Base-by-base conservation (phyloP, 257 asterid genomes). In the Salvia miltiorrhiza region DNA sequence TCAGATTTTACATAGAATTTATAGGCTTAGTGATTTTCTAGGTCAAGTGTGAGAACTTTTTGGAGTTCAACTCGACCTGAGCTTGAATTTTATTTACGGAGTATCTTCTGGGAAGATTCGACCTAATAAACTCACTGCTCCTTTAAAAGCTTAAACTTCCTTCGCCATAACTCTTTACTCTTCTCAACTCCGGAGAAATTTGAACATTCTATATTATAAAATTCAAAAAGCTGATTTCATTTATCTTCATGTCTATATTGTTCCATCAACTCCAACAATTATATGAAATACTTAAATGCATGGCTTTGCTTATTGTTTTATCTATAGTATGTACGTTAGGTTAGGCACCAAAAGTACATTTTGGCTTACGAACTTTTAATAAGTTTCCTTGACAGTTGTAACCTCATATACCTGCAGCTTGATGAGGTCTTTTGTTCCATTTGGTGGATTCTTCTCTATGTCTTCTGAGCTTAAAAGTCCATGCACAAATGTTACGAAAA, bases 401-500 rank as follows among this genome's bases (percentile, higher is more conserved):
- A 74, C 73, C 75, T 77, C 43, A 32, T 75, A 43, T 64, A 39
- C 53, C 28, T 73, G 80, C 98, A 93, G 98, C 85, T 87, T 93
- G 86, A 84, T 90, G 89, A 88, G 89, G 74, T 90, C 98, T 59
- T 93, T 93, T 82, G 96, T 93, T 59, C 98, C 97, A 19, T 85
- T 93, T 47, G 98, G 95, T 40, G 98, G 98, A 70, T 88, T 93
- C 85, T 90, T 93, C 79, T 32, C 97, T 30, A 47, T 90, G 70
- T 81, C 99, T 26, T 83, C 96, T 24, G 97, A 93, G 70, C 81
- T 59, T 55, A 89, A 81, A 58, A 74, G 67, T 55, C 45, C 74
- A 6, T 24, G 75, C 82, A 75, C 73, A 59, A 74, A 54, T 44
- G 75, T 69, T 55, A 65, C 79, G 65, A 80, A 76, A 69, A 71